Percentiles rank a stretch among this genome's conserved stretches.
These are phyloP conservation scores for Calonectria leucothoes DNA, from an alignment of 2,329 filamentous ascomycete genomes.

Conservation along the genomic window DNA sequence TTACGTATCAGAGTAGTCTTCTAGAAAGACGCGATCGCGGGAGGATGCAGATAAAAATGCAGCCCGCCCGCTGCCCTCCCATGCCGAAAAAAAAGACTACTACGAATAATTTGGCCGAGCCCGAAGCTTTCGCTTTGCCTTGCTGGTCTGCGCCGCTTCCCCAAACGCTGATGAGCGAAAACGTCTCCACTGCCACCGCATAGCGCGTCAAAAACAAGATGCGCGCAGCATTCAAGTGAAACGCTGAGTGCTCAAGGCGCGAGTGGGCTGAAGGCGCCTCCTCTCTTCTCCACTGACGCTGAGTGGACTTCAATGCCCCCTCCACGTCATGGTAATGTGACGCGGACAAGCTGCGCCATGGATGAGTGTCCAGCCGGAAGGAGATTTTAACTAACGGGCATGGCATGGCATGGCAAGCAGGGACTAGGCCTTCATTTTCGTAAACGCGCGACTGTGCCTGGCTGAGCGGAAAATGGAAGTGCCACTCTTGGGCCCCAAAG, in stretches of 20 bases:
- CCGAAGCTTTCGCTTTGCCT: not conserved
- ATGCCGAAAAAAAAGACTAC: not conserved
- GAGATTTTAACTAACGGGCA: not conserved
- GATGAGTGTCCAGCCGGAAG: not conserved
- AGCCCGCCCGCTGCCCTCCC: no score
- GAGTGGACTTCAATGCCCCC: not conserved
- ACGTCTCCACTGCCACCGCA: not conserved
- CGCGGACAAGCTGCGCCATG: not conserved
- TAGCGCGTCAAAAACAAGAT: not conserved
- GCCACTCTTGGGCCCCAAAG: not conserved
- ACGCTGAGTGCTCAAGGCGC: not conserved
- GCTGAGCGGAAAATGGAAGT: not conserved
- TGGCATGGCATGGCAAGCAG: not conserved
- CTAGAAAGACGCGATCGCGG: not conserved
- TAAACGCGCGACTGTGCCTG: not conserved
- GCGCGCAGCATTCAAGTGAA: not conserved
- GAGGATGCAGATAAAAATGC: not conserved
- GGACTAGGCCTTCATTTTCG: not conserved
- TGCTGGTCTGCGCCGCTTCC: not conserved
- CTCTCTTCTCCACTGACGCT: not conserved
- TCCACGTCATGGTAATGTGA: not conserved
- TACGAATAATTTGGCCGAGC: conserved; percentile 1
- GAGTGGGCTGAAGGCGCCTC: not conserved
- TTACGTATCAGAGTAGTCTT: not conserved
- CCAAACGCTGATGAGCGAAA: not conserved